Percentiles rank a stretch among this genome's conserved stretches.
Conservation (phyloP, 1,139 yeast genomes). For the Scheffersomyces illinoinensis region DNA sequence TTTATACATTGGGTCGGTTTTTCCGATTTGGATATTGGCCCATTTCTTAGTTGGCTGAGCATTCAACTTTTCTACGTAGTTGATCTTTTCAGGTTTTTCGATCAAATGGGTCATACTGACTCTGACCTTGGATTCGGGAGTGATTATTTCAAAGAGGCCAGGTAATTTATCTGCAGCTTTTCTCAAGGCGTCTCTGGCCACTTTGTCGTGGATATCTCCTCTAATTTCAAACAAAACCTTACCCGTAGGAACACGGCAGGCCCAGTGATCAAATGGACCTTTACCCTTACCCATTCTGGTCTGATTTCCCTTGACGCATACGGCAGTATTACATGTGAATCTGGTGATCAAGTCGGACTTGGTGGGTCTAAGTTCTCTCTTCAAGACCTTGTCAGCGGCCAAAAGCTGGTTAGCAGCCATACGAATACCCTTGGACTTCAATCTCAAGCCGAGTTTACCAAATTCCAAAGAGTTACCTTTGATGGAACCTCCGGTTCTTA, state of each 20-base stretch:
- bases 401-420: constrained; percentile 86
- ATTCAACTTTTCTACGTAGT: constrained; percentile 57
- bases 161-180: constrained; percentile 93
- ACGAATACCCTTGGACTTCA: constrained; percentile 83
- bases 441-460: constrained; percentile 85
- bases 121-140: constrained; percentile 64
- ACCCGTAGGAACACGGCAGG: constrained; percentile 94
- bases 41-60: constrained; percentile 68
- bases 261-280: constrained; percentile 98
- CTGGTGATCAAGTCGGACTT: constrained; percentile 76
- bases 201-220: constrained; percentile 81
- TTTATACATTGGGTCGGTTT: constrained; percentile 48
- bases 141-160: constrained; percentile 85
- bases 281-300: constrained; percentile 99
- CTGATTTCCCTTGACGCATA: constrained; percentile 95
- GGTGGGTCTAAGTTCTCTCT: constrained; percentile 76
- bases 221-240: constrained; percentile 84
- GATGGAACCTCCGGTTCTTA: constrained; percentile 90
- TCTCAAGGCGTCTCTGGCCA: constrained; percentile 89
- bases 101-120: constrained; percentile 60
- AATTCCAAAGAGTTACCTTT: constrained; percentile 82
- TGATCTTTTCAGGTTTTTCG: constrained; percentile 46
- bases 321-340: constrained; percentile 82
- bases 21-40: constrained; percentile 48
- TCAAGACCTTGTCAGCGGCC: constrained; percentile 86